phyloP scores from a whole-genome alignment of 352 stramenopile genomes.

The Globisporangium sylvaticum region DNA sequence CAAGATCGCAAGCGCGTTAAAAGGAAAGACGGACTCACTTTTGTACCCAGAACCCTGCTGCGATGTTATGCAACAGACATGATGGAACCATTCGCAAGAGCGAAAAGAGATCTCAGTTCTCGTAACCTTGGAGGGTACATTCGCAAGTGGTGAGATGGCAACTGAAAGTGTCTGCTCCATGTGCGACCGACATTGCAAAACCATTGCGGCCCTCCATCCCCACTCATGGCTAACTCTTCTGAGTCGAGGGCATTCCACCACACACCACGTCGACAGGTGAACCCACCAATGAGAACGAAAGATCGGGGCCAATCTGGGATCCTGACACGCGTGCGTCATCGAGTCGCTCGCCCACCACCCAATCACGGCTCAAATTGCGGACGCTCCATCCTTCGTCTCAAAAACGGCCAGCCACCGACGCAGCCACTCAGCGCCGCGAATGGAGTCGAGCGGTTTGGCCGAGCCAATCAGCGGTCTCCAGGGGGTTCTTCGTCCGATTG shows the following conservation, averaged over 20 bases:
- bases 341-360: not conserved
- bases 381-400: not conserved
- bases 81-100: no score
- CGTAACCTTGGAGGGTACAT: no score
- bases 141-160: no score
- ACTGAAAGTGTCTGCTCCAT: not conserved
- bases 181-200: not conserved
- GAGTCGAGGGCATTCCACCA: slow-evolving; percentile 4
- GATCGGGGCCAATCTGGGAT: not conserved
- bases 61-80: no score
- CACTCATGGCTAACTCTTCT: slow-evolving; percentile 11
- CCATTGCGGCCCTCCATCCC: not conserved
- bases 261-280: slow-evolving; percentile 2
- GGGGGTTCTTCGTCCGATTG: slow-evolving; percentile 1
- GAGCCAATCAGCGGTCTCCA: not conserved
- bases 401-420: not conserved
- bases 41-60: no score
- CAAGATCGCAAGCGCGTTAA: no score
- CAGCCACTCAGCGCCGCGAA: not conserved
- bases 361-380: not conserved
- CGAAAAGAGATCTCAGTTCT: no score
- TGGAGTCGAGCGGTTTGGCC: not conserved
- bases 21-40: no score
- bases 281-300: slow-evolving; percentile 4
- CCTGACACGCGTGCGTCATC: slow-evolving; percentile 5